Evolutionary conservation across 331 rosid species (phyloP), one percentile per base, ranked within the genome.

Genomic region (Saraca asoca): DNA sequence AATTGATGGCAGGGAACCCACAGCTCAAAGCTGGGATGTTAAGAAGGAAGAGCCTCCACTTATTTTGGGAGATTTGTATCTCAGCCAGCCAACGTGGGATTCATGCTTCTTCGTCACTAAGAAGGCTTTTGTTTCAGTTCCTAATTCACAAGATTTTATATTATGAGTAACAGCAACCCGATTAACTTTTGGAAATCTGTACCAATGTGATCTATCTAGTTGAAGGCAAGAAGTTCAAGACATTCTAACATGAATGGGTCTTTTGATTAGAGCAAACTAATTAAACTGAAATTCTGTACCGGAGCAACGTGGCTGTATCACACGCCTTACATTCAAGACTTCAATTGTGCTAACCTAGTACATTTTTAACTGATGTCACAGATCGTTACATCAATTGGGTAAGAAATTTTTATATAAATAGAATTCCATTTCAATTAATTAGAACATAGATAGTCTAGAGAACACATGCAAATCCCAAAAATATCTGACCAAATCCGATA

Each of bases 161-260:
- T 24, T 24, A 24, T 24, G 31, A 24, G 31, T 24, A 24, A 24
- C 31, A 24, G 3, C 31, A 24, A 24, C 31, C 31, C 1, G 1
- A 24, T 24, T 24, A 24, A 24, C 31, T 24, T 24, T 24, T 3
- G 3, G 31, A 1, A 24, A 24, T 24, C 31, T 24, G 31, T 3
- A n/a, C 31, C 31, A 24, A 24, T 24, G 31, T 24, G 35, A 41
- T 39, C 51, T 17, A 12, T 20, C 39, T 3, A 16, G 39, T 13
- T 4, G 41, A 61, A 29, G 37, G 53, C 9, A 15, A 33, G 15
- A 35, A 29, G 20, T 35, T 45, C 50, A 19, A 19, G 18, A 5
- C 52, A 34, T 61, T 39, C 29, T 67, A 52, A 51, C 52, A 35
- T 19, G n/a, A n/a, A n/a, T n/a, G n/a, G n/a, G n/a, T n/a, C 50